Percentiles rank a stretch among this genome's conserved stretches.
phyloP scores from a whole-genome alignment of 306 rosid species.

The Aeschynomene evenia region DNA sequence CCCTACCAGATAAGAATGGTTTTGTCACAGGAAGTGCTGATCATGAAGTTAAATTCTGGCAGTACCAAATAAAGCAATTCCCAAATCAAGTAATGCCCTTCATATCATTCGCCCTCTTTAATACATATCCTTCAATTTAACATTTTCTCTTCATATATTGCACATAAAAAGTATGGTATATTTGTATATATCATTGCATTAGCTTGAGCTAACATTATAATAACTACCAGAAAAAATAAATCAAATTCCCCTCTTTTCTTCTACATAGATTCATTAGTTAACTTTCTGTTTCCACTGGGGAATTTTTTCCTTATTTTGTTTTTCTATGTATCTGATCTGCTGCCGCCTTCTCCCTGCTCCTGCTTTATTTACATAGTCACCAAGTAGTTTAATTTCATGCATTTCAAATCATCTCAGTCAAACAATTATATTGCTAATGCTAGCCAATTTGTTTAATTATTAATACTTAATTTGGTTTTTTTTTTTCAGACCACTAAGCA shows the following conservation, averaged over 20 bases:
- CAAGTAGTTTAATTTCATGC: conserved; percentile 1
- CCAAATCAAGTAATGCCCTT: conserved; percentile 72
- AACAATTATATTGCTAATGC: conserved; percentile 3
- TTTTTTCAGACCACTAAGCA: conserved; percentile 68
- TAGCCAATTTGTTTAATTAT: conserved; percentile 10
- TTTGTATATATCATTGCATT: not conserved
- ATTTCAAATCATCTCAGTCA: not conserved
- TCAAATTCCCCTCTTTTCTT: not conserved
- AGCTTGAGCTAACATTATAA: conserved; percentile 2
- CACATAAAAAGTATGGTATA: not conserved
- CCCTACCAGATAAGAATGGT: conserved; percentile 69
- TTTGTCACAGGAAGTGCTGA: conserved; percentile 95
- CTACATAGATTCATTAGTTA: not conserved
- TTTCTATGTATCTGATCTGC: not conserved
- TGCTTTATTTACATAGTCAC: not conserved
- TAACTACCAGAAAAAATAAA: not conserved
- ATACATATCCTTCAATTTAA: not conserved
- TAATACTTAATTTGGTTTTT: conserved; percentile 24
- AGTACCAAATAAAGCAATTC: conserved; percentile 61
- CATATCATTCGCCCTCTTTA: conserved; percentile 10
- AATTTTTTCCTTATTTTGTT: not conserved
- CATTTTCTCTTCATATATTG: conserved; percentile 6
- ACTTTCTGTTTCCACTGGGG: not conserved
- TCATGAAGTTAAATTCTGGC: conserved; percentile 94
- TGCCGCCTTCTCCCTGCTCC: not conserved